Base-by-base conservation (phyloP, 1,284 basidiomycete species). In the Amylostereum areolatum region DNA sequence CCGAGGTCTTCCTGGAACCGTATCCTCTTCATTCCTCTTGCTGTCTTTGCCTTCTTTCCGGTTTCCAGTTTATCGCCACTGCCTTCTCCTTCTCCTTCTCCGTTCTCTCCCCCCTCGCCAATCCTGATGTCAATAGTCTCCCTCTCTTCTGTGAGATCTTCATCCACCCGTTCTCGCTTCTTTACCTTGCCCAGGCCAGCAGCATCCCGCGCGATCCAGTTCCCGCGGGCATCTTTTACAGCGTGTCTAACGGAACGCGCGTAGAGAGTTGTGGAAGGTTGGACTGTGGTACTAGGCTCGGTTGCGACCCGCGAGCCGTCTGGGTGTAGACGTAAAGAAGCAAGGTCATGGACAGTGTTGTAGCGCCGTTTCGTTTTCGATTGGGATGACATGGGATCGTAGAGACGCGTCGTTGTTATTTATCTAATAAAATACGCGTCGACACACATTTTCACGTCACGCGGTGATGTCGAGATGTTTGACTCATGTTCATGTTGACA, bases 291-390 rank as follows among this genome's bases (percentile, higher is more conserved):
- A n/a, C 7, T n/a, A n/a, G 34, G 34, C 34, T n/a, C 25, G 51
- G 73, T 77, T 37, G 69, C 65, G 10, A 83, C 77, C 31, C 80
- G 77, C 29, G 71, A 70, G 8, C 81, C 82, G 58, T 83, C 75
- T 11, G 77, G 74, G 53, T 80, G 83, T 1, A 85, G 59, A 18
- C 80, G 75, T 29, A 85, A 73, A 45, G 73, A 70, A 0, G 82
- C 68, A 32, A 77, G 71, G 58, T 85, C 83, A 57, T 78, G 79
- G 18, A 83, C 72, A 2, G 78, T 83, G 48, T 67, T 78, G 46
- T 63, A 68, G 45, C 80, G 77, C 43, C 67, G 70, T 8, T 42
- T 69, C 59, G 45, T 66, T 65, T 74, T 75, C 78, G 42, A 36
- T 25, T 34, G 29, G 18, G 18, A 25, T 18, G 18, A 18, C 18